Conservation (phyloP, 2,329 filamentous ascomycete genomes). For the Colletotrichum sp. region DNA sequence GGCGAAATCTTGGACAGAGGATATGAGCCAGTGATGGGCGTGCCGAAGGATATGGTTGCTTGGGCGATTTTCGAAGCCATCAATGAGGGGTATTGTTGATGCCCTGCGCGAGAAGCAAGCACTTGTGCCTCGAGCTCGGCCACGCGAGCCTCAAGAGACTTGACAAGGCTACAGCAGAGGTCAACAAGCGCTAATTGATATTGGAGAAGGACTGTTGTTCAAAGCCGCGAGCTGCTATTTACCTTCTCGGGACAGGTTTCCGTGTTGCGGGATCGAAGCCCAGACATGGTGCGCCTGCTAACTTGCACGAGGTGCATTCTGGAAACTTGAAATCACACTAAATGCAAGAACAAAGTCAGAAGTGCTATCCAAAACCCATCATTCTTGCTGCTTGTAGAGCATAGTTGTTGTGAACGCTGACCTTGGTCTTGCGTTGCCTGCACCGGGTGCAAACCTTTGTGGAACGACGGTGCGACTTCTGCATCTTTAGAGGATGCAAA, state of each 20-base stretch:
- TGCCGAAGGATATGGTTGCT: not conserved
- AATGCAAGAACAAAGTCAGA: not conserved
- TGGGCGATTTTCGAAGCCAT: not conserved
- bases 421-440: not conserved
- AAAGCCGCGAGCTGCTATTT: not conserved
- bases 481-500: not conserved
- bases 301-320: not conserved
- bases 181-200: not conserved
- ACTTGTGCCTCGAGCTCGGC: not conserved
- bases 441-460: not conserved
- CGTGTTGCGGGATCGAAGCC: not conserved
- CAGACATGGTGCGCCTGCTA: not conserved
- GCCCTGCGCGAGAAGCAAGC: too few species aligned
- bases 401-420: not conserved
- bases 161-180: not conserved
- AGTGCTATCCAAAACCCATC: not conserved
- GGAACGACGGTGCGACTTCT: not conserved
- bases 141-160: not conserved
- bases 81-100: too few species aligned
- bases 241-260: not conserved
- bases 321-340: not conserved
- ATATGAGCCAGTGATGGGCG: not conserved
- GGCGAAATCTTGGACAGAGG: not conserved
- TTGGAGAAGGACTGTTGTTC: not conserved
- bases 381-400: not conserved